Evolutionary conservation across 1,284 basidiomycete species (phyloP), one percentile per base, ranked within the genome.

Genomic region (Melanopsichium pennsylvanicum): DNA sequence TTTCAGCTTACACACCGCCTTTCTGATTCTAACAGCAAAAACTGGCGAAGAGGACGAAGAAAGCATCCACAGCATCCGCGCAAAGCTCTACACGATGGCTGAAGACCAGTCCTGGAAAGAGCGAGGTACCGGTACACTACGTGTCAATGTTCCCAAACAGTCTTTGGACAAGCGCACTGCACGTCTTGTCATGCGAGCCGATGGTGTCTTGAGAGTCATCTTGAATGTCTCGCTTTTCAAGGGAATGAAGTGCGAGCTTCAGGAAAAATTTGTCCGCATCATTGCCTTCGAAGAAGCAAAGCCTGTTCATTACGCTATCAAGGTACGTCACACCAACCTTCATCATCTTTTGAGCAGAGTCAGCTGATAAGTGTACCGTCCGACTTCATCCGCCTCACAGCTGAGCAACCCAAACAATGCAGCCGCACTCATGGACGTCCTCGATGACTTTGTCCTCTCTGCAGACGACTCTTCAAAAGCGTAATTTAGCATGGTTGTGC

Each of bases 11-110:
- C n/a, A n/a, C n/a, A n/a, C n/a, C n/a, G n/a, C n/a, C n/a, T n/a
- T n/a, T n/a, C n/a, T n/a, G n/a, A n/a, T n/a, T n/a, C n/a, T 23
- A 27, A 47, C 56, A 94, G 93, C 91, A 26, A 83, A 86, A 36
- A 97, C 93, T 0, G 93, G 93, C 10, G 93, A 97, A 81, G 93
- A 97, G 81, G 90, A 92, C 19, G 93, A 97, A 80, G 86, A 89
- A 57, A 93, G 90, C 1, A 83, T 92, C 36, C 88, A 89, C 81
- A 89, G 91, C 82, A 88, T 89, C 11, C 88, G 93, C 57, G 90
- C 89, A 37, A 96, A 95, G 83, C 83, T 97, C 26, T 95, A 88
- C 79, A 83, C 87, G 15, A 86, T 93, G 72, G 47, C 70, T 3
- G 59, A 56, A 18, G 86, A 87, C 70, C 84, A 86, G 76, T 84